phyloP scores from a whole-genome alignment of 331 rosid species.

The Spiraea crenata region DNA sequence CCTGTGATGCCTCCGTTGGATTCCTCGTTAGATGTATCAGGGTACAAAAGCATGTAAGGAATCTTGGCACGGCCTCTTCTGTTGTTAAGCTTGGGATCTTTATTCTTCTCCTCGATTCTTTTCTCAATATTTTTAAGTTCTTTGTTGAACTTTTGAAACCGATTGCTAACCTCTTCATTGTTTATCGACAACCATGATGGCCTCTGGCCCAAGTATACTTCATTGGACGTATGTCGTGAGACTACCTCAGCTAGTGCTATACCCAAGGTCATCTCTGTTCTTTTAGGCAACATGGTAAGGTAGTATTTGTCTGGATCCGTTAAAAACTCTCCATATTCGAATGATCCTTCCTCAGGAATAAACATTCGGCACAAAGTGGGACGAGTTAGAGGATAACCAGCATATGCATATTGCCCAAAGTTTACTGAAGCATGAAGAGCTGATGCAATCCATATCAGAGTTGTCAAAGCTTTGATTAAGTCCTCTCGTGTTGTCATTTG shows the following conservation, averaged over 20 bases:
- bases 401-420: conserved; percentile 61
- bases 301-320: conserved; percentile 60
- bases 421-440: conserved; percentile 63
- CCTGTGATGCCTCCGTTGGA: conserved; percentile 38
- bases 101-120: conserved; percentile 48
- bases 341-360: conserved; percentile 64
- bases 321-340: conserved; percentile 54
- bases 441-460: conserved; percentile 65
- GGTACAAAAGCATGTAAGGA: conserved; percentile 46
- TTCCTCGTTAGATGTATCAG: conserved; percentile 40
- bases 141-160: conserved; percentile 49
- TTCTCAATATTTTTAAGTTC: conserved; percentile 44
- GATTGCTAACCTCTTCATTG: conserved; percentile 37
- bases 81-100: conserved; percentile 54
- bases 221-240: conserved; percentile 52
- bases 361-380: conserved; percentile 50
- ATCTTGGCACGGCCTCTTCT: conserved; percentile 48
- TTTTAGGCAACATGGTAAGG: conserved; percentile 54
- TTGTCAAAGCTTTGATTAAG: conserved; percentile 60
- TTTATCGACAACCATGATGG: conserved; percentile 53
- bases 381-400: conserved; percentile 48
- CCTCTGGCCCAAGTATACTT: conserved; percentile 49
- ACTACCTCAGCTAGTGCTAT: conserved; percentile 45
- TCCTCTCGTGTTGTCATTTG: conserved; percentile 41
- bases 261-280: conserved; percentile 48